Evolutionary conservation across 441 rosid genomes (phyloP).

Genomic region (Syzygium malaccense): DNA sequence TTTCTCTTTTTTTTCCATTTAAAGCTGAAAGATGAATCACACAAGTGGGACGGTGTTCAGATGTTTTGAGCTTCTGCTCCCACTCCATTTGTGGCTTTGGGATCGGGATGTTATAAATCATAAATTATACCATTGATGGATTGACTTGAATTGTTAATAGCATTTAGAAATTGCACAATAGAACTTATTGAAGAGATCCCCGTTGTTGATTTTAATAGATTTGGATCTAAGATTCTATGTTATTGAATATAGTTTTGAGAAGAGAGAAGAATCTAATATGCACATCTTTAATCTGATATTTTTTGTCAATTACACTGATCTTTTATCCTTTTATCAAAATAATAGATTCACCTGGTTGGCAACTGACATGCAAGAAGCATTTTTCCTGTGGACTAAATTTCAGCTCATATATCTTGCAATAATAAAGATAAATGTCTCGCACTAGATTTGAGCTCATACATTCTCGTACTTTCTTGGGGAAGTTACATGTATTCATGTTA

Average conservation of each 20-base stretch:
- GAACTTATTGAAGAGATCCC: background rate
- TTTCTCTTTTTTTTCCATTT: too few relatives aligned
- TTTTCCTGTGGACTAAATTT: background rate
- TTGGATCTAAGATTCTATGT: background rate
- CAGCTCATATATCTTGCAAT: background rate
- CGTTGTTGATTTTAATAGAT: background rate
- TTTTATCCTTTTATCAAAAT: background rate
- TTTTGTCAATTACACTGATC: background rate
- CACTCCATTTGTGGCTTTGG: too few relatives aligned
- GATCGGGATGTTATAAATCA: too few relatives aligned
- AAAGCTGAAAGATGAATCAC: too few relatives aligned
- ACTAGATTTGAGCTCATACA: background rate
- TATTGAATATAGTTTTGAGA: background rate
- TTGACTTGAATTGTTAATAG: background rate
- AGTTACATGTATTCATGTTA: background rate
- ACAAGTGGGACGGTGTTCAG: too few relatives aligned
- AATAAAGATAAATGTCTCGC: background rate
- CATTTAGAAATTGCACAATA: background rate
- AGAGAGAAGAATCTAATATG: background rate
- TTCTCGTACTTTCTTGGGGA: background rate
- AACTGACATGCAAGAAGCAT: background rate
- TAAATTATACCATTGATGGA: background rate
- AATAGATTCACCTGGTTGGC: background rate
- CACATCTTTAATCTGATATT: background rate
- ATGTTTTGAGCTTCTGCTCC: too few relatives aligned